These are phyloP conservation scores for Cercis canadensis DNA, from an alignment of 306 rosid genomes.

Conservation along the genomic window DNA sequence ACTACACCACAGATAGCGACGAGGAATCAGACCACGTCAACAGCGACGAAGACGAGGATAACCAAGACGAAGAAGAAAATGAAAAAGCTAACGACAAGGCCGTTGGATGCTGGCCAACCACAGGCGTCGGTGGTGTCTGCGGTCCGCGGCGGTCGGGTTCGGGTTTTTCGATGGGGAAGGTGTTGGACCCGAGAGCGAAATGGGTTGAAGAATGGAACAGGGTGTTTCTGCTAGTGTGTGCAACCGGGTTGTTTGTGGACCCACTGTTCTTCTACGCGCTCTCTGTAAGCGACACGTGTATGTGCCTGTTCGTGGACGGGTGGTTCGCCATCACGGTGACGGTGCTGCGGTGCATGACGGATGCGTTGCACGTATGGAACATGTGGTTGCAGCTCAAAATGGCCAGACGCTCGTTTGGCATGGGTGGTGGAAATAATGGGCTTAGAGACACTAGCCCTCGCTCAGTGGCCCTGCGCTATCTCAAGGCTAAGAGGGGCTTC, in stretches of 20 bases:
- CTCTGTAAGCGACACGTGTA: conserved; percentile 73
- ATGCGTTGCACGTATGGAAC: conserved; percentile 89
- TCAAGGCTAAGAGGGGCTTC: conserved; percentile 61
- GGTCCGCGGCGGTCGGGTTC: conserved; percentile 1
- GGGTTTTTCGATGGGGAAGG: conserved; percentile 40
- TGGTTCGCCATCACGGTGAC: conserved; percentile 92
- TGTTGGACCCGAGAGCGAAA: conserved; percentile 60
- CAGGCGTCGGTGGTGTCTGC: not conserved
- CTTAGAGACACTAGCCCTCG: conserved; percentile 44
- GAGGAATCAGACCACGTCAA: conserved; percentile 1
- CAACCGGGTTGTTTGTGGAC: conserved; percentile 80
- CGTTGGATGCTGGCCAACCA: not conserved
- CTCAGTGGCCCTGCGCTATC: conserved; percentile 60
- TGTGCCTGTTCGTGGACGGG: conserved; percentile 87
- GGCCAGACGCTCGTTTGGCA: conserved; percentile 50
- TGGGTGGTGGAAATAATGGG: conserved; percentile 32
- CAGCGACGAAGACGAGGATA: conserved; percentile 4
- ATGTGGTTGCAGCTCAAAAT: conserved; percentile 82
- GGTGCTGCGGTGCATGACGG: conserved; percentile 93
- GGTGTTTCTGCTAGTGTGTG: conserved; percentile 69
- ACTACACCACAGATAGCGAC: conserved; percentile 26
- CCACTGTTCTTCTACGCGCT: conserved; percentile 88
- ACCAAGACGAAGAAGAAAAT: not conserved
- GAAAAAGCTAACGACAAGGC: not conserved
- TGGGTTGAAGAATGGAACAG: conserved; percentile 93